Conservation (phyloP, 768 basidiomycete genomes). For the Mycena kentingensis region DNA sequence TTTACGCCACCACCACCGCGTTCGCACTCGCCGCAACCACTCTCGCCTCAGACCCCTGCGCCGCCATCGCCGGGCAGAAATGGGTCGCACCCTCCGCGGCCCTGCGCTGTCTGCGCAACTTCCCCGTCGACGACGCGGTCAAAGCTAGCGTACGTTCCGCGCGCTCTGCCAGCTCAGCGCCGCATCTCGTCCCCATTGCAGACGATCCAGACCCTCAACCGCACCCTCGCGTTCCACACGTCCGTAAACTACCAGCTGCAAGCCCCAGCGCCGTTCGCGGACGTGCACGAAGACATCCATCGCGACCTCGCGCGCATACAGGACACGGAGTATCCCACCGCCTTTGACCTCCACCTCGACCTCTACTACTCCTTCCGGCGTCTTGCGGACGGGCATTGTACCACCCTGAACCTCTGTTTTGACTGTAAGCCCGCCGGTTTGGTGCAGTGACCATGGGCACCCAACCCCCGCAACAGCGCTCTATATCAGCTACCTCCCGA, state of each 20-base stretch:
- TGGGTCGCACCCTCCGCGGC: slow-evolving; percentile 57
- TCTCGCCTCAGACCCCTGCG: slow-evolving; percentile 48
- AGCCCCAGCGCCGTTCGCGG: slow-evolving; percentile 55
- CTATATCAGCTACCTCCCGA: slow-evolving; percentile 51
- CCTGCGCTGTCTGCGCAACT: slow-evolving; percentile 52
- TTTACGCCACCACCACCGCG: slow-evolving; percentile 1
- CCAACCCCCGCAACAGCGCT: slow-evolving; percentile 32
- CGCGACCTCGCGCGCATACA: slow-evolving; percentile 52
- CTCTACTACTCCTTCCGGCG: slow-evolving; percentile 54
- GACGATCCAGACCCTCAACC: slow-evolving; percentile 60
- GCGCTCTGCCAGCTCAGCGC: neutral
- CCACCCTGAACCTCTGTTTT: slow-evolving; percentile 57
- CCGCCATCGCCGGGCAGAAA: slow-evolving; percentile 52
- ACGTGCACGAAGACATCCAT: slow-evolving; percentile 59
- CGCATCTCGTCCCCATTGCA: slow-evolving; percentile 22
- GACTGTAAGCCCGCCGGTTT: slow-evolving; percentile 38
- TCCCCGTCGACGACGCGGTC: slow-evolving; percentile 46
- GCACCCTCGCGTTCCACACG: slow-evolving; percentile 61
- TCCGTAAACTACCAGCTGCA: slow-evolving; percentile 61
- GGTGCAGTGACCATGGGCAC: neutral
- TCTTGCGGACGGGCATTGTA: slow-evolving; percentile 60
- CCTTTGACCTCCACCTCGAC: slow-evolving; percentile 59
- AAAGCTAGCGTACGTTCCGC: slow-evolving; percentile 49
- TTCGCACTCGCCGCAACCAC: neutral
- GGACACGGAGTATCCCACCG: slow-evolving; percentile 44